Percentiles rank a stretch among this genome's conserved stretches.
Evolutionary conservation across 352 stramenopile genomes (phyloP).

Genomic region (Thalassiosira hispida): DNA sequence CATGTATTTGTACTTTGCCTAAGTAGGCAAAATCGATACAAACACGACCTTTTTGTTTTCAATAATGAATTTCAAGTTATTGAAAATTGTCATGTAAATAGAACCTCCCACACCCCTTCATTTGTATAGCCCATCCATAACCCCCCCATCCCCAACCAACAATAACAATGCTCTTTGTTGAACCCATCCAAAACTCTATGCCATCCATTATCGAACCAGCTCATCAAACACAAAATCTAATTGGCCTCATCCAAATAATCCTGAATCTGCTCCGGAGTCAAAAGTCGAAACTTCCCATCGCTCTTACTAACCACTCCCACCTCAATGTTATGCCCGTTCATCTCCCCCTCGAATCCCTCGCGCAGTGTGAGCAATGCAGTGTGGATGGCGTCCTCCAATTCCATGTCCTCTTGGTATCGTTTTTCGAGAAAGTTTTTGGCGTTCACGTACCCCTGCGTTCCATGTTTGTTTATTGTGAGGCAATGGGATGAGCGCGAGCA

Average conservation of each 20-base stretch:
- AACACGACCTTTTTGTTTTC: no score
- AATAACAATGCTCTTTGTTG: no score
- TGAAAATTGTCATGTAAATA: no score
- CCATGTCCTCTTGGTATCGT: constrained; percentile 95
- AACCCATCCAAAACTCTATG: not conserved
- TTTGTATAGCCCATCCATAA: no score
- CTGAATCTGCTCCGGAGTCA: constrained; percentile 97
- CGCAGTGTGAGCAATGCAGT: constrained; percentile 98
- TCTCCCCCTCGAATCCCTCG: constrained; percentile 97
- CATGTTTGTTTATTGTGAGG: not conserved
- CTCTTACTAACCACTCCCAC: constrained; percentile 94
- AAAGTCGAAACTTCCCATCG: constrained; percentile 96
- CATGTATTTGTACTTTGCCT: no score
- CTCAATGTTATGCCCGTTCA: constrained; percentile 98
- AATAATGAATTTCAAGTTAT: no score
- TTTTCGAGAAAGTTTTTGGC: constrained; percentile 99
- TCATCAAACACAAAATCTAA: constrained; percentile 72
- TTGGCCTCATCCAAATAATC: constrained; percentile 99
- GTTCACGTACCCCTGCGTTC: constrained; percentile 92
- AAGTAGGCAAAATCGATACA: no score
- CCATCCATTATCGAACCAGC: no score
- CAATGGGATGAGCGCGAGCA: not conserved
- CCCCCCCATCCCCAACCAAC: no score
- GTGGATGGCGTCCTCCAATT: constrained; percentile 99
- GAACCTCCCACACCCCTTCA: no score